Base-by-base conservation (phyloP, 371 early-diverging fungal genomes). In the Coemansia sp. region DNA sequence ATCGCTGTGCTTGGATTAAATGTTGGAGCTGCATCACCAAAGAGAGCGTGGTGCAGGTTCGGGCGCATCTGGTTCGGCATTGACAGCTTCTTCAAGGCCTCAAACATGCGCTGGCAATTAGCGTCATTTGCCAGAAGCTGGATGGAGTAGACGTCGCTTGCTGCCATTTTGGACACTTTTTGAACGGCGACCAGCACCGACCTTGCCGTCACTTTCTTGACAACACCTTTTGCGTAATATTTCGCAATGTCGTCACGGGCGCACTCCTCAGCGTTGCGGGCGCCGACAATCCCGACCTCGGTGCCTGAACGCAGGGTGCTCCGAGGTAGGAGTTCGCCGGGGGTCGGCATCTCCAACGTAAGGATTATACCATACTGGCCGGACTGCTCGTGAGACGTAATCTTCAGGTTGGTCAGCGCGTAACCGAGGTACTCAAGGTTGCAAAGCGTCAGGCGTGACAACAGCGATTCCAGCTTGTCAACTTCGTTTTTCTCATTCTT, bases 101-200 rank as follows among this genome's bases (percentile, higher is more conserved):
- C 72, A 38, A 76, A 38, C 74, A 85, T 81, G 35, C 87, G 83
- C 60, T 86, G 83, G 61, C 86, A 90, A 5, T 90, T 85, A 14
- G 89, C 77, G 66, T 89, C 86, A 71, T 89, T 92, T 9, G 89
- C 88, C 20, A 88, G 78, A 65, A 88, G 85, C 30, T 82, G 77
- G 84, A 89, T 77, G 43, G 85, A 81, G 63, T 85, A 26, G 26
- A 26, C 26, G 26, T 26, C 26, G 26, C 26, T 26, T 26, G 26
- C 26, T 26, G 26, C n/a, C 16, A 45, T 20, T 3, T 1, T 45
- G 2, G 8, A 16, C 16, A 16, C 16, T 45, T 14, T 16, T n/a
- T 45, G 16, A 45, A 45, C 45, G 16, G 16, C 14, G 2, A 45
- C 5, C 7, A 45, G 16, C 20, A 20, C 45, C 7, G 16, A 16